Conservation (phyloP, 441 rosid genomes). For the Gossypium gossypioides region DNA sequence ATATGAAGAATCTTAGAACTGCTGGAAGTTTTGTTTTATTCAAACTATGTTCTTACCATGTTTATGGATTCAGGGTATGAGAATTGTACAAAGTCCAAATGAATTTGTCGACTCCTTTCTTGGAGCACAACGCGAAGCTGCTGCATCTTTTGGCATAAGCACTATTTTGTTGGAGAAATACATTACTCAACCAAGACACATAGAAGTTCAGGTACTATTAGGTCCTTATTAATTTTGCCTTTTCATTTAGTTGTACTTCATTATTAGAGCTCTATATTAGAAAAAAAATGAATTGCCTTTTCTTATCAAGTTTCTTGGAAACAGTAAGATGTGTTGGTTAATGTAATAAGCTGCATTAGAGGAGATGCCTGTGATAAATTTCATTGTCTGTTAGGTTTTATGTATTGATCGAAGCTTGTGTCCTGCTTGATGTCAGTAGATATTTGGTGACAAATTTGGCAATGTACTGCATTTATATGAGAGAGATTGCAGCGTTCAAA, state of each 20-base stretch:
- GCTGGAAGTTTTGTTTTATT: slow-evolving; percentile 8
- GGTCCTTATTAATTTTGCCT: neutral
- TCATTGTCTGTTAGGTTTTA: slow-evolving; percentile 10
- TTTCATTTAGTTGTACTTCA: neutral
- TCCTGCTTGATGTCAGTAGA: slow-evolving; percentile 28
- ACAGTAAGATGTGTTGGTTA: slow-evolving; percentile 1
- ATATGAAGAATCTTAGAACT: neutral
- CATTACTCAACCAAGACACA: slow-evolving; percentile 81
- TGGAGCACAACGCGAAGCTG: slow-evolving; percentile 94
- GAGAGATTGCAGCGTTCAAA: slow-evolving; percentile 94
- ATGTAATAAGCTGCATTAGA: neutral
- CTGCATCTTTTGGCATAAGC: slow-evolving; percentile 82
- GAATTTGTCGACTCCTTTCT: slow-evolving; percentile 71
- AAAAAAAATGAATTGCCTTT: neutral
- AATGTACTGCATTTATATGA: slow-evolving; percentile 70
- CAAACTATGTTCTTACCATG: slow-evolving; percentile 22
- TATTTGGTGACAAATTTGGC: slow-evolving; percentile 86
- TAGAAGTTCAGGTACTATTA: slow-evolving; percentile 81
- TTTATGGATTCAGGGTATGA: slow-evolving; percentile 67
- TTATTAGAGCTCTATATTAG: neutral
- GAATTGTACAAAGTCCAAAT: slow-evolving; percentile 57
- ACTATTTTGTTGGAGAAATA: slow-evolving; percentile 91
- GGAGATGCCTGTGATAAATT: neutral
- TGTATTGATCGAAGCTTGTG: slow-evolving; percentile 10
- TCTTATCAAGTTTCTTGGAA: slow-evolving; percentile 5